Evolutionary conservation across 257 asterid genomes (phyloP), one percentile per base, ranked within the genome.

Genomic region (Solanum microdontum): DNA sequence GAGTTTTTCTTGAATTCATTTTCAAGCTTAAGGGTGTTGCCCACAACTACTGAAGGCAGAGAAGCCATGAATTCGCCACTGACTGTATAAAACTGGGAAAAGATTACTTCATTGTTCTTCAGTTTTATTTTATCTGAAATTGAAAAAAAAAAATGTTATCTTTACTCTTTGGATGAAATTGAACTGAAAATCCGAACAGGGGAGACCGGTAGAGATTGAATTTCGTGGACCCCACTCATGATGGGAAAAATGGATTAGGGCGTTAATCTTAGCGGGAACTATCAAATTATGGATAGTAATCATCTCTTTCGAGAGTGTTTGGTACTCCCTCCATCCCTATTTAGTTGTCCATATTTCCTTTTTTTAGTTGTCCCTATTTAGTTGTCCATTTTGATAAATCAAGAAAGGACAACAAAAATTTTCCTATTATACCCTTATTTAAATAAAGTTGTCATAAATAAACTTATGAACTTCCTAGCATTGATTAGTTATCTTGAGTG

Each of bases 1-100:
- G 90, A 19, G 86, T 82, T 87, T 86, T 92, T 94, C 93, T 90
- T 92, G 92, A 93, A 87, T 12, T 93, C 93, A 21, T 91, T 87
- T 86, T 95, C 94, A 87, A 95, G 95, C 93, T 92, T 95, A 92
- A 94, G 89, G 55, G 93, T 80, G 94, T 87, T 93, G 91, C 89
- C 92, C 86, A 91, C 91, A 73, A 87, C 90, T 85, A 91, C 91
- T 26, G 96, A 92, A 45, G 97, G 97, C 90, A 96, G 90, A 79
- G 98, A 93, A n/a, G 99, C 98, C 99, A 96, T 96, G 88, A 84
- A 87, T 89, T 30, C 66, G 2, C 75, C 72, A 85, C 15, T 6
- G 2, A 1, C 55, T 45, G 84, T 26, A 77, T 14, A 24, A 77
- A 40, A 55, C 60, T 24, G 12, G 84, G 68, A 17, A 17, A 48